phyloP scores from a whole-genome alignment of 148 eudicot species.

The Polygonum maritimum region DNA sequence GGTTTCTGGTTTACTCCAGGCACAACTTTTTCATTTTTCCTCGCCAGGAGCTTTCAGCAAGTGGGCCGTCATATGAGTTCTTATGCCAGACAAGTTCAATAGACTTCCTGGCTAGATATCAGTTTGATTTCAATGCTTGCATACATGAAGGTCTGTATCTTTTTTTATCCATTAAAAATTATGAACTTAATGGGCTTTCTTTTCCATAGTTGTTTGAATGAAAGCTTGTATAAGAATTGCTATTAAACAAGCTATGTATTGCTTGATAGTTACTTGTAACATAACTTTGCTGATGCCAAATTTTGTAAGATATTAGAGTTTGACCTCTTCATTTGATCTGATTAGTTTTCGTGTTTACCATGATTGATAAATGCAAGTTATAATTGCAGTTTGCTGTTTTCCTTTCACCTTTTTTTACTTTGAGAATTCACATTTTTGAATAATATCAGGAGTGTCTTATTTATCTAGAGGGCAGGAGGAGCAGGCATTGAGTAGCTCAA shows the following conservation, averaged over 20 bases:
- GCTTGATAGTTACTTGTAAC: background rate
- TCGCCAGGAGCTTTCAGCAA: slow-evolving; percentile 59
- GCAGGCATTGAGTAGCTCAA: slow-evolving; percentile 46
- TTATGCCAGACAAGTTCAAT: slow-evolving; percentile 83
- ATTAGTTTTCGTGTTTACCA: background rate
- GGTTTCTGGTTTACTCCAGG: slow-evolving; percentile 29
- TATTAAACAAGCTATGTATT: background rate
- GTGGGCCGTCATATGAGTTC: slow-evolving; percentile 58
- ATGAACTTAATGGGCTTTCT: background rate
- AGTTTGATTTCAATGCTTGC: slow-evolving; percentile 89
- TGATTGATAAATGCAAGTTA: background rate
- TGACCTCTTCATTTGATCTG: background rate
- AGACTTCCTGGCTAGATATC: slow-evolving; percentile 80
- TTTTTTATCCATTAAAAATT: background rate
- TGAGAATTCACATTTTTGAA: slow-evolving; percentile 40
- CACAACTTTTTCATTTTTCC: slow-evolving; percentile 92
- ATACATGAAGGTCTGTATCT: slow-evolving; percentile 59
- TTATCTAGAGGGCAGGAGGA: slow-evolving; percentile 97
- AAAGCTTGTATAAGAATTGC: background rate
- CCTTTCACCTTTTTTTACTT: slow-evolving; percentile 12
- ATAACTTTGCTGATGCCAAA: background rate
- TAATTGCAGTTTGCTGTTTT: background rate
- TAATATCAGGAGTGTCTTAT: slow-evolving; percentile 97
- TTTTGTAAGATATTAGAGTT: background rate
- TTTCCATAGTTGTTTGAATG: background rate